Evolutionary conservation across 305 asterid genomes (phyloP), one percentile per base, ranked within the genome.

Genomic region (Lippia alba): DNA sequence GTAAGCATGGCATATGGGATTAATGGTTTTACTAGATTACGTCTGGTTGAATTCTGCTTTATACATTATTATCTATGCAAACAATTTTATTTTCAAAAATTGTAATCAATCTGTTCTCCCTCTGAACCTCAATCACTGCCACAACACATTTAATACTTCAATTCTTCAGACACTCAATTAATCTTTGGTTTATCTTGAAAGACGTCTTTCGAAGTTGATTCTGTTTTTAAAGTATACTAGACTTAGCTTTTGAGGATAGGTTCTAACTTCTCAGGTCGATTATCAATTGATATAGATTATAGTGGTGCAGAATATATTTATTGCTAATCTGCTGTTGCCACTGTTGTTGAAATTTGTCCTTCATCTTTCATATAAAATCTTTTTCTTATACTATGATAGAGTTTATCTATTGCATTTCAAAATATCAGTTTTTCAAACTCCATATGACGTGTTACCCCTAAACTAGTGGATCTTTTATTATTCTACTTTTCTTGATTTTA

Each of bases 401-500:
- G 45, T 11, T 33, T 64, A 45, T 61, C 16, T 32, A 44, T 12
- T 17, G 50, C 61, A 54, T 58, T 56, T 61, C 32, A 39, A 36
- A 51, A 33, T 51, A n/a, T 30, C 57, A 20, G 15, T 34, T 44
- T 30, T 46, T 17, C 14, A 12, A 30, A 17, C 54, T 70, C 60
- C 39, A 24, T 40, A 2, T 4, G 49, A 32, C 54, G 50, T 63
- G 61, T 57, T 32, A 50, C 56, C 17, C 11, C 36, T 20, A 70
- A 69, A 44, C 53, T 68, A 54, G 24, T 46, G 50, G 67, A 68
- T 73, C 67, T 70, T 59, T 69, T 70, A 41, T 66, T 64, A 55
- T 76, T 15, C 44, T 50, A 67, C 32, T 24, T 64, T 68, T 63
- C 24, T 71, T 76, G 74, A 56, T 76, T 46, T 74, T 80, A 61